Percentiles rank a stretch among this genome's conserved stretches.
phyloP scores from a whole-genome alignment of 371 early-diverging fungal species.

The Mucor sp. region DNA sequence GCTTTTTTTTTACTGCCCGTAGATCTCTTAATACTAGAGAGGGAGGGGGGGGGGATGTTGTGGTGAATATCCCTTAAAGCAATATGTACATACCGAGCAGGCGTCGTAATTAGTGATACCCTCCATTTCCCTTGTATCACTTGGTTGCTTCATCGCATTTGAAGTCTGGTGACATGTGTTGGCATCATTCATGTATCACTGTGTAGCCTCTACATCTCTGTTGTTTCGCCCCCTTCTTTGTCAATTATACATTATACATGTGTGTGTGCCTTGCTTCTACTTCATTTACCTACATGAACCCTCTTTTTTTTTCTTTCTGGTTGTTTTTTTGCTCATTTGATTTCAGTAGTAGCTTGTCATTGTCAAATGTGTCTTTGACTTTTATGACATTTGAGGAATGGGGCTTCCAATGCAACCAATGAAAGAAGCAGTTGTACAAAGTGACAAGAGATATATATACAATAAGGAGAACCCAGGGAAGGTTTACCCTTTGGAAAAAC shows the following conservation, averaged over 20 bases:
- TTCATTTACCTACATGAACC: background rate
- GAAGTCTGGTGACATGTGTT: constrained; percentile 7
- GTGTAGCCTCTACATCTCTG: background rate
- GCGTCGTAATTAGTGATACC: background rate
- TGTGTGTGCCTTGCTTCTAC: background rate
- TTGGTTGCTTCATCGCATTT: constrained; percentile 1
- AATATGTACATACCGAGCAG: background rate
- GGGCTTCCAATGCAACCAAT: background rate
- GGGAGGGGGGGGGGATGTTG: background rate
- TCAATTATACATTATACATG: background rate
- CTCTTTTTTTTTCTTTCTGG: background rate
- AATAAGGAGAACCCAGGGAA: background rate
- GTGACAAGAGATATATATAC: background rate
- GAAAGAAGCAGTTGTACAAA: background rate
- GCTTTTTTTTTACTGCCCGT: background rate
- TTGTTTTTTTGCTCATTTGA: background rate
- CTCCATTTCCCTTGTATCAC: background rate
- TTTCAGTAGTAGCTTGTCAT: background rate
- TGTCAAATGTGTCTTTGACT: background rate
- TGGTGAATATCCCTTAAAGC: background rate
- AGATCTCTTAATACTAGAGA: background rate
- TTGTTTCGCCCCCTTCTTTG: background rate
- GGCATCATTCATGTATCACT: constrained; percentile 8
- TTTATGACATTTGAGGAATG: background rate
- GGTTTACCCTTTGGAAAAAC: background rate